Percentiles rank a stretch among this genome's conserved stretches.
Evolutionary conservation across 495 filamentous ascomycete genomes (phyloP).

Genomic region (Penicilliopsis zonata): DNA sequence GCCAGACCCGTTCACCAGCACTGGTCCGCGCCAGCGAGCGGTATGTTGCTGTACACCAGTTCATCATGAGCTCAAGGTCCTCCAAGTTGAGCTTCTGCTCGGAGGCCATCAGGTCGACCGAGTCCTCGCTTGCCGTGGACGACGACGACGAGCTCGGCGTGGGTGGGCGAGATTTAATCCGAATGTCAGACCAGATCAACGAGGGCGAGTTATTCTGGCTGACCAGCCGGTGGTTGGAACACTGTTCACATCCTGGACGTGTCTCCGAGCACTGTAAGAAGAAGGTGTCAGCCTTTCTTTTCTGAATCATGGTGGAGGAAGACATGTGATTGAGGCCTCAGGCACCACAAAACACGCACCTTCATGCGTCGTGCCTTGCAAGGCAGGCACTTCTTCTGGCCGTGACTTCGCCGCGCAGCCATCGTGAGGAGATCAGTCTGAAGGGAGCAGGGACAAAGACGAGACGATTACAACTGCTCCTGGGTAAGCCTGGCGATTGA

Average conservation of each 20-base stretch:
- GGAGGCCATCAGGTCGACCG: background rate
- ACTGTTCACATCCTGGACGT: background rate
- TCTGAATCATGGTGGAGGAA: background rate
- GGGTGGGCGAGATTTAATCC: background rate
- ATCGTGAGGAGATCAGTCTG: constrained; percentile 5
- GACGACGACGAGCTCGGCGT: background rate
- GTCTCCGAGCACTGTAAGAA: background rate
- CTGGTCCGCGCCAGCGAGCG: constrained; percentile 22
- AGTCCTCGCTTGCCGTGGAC: background rate
- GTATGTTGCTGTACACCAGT: constrained; percentile 34
- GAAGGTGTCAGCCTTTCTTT: background rate
- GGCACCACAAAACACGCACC: constrained; percentile 14
- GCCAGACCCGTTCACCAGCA: constrained; percentile 29
- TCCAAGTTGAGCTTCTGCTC: constrained; percentile 9
- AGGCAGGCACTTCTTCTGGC: constrained; percentile 30
- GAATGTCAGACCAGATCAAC: background rate
- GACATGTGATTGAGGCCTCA: background rate
- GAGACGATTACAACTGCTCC: too few species aligned
- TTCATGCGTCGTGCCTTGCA: constrained; percentile 38
- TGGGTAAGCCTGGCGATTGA: background rate
- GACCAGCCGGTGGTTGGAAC: background rate
- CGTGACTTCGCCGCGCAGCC: constrained; percentile 18
- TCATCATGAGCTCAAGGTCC: constrained; percentile 35
- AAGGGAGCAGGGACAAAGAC: background rate
- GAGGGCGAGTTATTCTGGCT: background rate